Evolutionary conservation across 1,139 yeast species (phyloP).

Genomic region (Torulaspora globosa): DNA sequence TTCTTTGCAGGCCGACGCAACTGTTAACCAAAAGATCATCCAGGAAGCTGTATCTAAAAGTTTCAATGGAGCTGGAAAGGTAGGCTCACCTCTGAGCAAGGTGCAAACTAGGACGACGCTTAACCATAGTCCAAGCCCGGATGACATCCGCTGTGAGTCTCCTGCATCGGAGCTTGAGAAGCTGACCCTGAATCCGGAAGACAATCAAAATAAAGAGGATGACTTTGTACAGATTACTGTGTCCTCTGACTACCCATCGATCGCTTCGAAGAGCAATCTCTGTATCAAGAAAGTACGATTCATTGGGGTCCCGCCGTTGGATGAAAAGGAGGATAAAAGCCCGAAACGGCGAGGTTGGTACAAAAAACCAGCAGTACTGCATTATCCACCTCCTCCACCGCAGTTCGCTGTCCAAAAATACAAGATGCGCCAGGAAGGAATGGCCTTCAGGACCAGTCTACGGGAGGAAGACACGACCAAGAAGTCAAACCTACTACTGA

Average conservation of each 20-base stretch:
- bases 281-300: conserved; percentile 34
- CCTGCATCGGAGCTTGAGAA: background rate
- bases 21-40: conserved; percentile 28
- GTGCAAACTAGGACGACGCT: background rate
- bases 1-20: conserved; percentile 32
- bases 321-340: conserved; percentile 29
- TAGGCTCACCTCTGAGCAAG: background rate
- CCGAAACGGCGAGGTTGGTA: conserved; percentile 38
- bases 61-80: background rate
- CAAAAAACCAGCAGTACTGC: conserved; percentile 37
- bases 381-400: conserved; percentile 36
- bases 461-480: conserved; percentile 22
- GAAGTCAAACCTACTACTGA: conserved; percentile 16
- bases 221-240: background rate
- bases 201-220: background rate
- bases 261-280: background rate
- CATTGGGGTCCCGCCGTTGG: conserved; percentile 37
- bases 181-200: background rate
- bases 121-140: background rate
- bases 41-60: conserved; percentile 19
- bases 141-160: background rate
- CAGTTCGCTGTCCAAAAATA: conserved; percentile 19
- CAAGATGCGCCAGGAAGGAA: conserved; percentile 34
- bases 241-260: background rate
- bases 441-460: conserved; percentile 33